Conservation (phyloP, 768 basidiomycete species). For the Favolaschia claudopus region DNA sequence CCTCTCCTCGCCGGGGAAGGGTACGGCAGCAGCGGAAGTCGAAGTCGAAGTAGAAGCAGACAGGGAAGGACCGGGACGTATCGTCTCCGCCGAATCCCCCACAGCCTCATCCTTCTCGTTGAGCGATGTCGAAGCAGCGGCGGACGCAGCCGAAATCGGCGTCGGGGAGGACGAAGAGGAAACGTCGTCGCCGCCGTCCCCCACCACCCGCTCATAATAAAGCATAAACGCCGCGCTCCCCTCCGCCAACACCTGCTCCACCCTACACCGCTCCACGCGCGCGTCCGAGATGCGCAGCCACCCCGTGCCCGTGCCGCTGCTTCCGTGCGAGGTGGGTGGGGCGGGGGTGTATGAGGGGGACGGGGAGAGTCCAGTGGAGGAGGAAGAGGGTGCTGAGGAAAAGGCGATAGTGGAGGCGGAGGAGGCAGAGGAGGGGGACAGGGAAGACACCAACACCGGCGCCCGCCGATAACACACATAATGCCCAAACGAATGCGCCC, state of each 20-base stretch:
- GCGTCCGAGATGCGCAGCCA: constrained; percentile 95
- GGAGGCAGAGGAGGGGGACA: constrained; percentile 24
- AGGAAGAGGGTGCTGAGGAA: constrained; percentile 39
- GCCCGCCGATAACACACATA: constrained; percentile 92
- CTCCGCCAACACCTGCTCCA: constrained; percentile 77
- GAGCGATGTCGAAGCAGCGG: neutral
- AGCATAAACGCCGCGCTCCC: constrained; percentile 89
- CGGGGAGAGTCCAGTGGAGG: too few species aligned
- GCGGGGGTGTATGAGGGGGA: constrained; percentile 34
- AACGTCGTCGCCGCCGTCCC: too few species aligned
- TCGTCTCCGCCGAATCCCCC: constrained; percentile 19
- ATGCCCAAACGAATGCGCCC: constrained; percentile 92
- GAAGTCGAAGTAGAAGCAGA: too few species aligned
- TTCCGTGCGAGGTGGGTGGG: constrained; percentile 32
- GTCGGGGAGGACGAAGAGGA: too few species aligned
- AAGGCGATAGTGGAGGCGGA: constrained; percentile 29
- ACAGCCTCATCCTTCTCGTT: neutral
- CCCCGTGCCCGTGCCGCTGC: constrained; percentile 57
- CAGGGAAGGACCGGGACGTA: constrained; percentile 6
- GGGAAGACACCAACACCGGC: constrained; percentile 57
- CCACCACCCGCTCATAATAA: constrained; percentile 86
- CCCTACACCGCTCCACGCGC: constrained; percentile 74
- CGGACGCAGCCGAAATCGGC: neutral
- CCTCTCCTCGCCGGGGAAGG: too few species aligned
- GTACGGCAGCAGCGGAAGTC: too few species aligned